Base-by-base conservation (phyloP, 78 protist genomes). In the Ministeria vibrans region DNA sequence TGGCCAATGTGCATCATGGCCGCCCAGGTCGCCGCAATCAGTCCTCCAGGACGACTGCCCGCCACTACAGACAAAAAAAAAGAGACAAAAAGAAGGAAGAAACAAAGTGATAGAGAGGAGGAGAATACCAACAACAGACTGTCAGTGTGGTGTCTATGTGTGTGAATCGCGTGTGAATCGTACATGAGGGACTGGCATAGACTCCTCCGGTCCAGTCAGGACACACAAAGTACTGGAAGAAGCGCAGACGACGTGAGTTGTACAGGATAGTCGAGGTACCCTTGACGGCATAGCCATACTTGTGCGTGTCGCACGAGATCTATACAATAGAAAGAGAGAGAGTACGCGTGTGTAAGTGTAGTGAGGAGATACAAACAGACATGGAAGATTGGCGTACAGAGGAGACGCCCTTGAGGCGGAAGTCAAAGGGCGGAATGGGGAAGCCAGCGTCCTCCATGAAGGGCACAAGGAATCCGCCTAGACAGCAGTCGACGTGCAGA, bases 271-370 rank as follows among this genome's bases (percentile, higher is more conserved):
- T 81, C 2, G 87, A 81, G 61, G 80, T 5, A 27, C 88, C 89
- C 70, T 88, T 89, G 36, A 85, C 89, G 1, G 93, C 71, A 46
- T 18, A 89, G 45, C 95, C 95, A 0, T 72, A 82, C 77, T 89
- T 92, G 91, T 92, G 95, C 22, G 81, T 73, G 69, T 89, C 95
- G 42, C 45, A 13, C 7, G 92, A 85, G 44, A 89, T 89, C n/a
- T n/a, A n/a, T n/a, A n/a, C n/a, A n/a, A n/a, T n/a, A n/a, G n/a
- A n/a, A n/a, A n/a, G n/a, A n/a, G n/a, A n/a, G n/a, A n/a, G n/a
- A n/a, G n/a, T n/a, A n/a, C n/a, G n/a, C n/a, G n/a, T n/a, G n/a
- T n/a, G n/a, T n/a, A n/a, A n/a, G n/a, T n/a, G n/a, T n/a, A n/a
- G n/a, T n/a, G n/a, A n/a, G n/a, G n/a, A n/a, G n/a, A n/a, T n/a